Percentiles rank a stretch among this genome's conserved stretches.
These are phyloP conservation scores for Litchi chinensis DNA, from an alignment of 345 rosid genomes.

Conservation along the genomic window DNA sequence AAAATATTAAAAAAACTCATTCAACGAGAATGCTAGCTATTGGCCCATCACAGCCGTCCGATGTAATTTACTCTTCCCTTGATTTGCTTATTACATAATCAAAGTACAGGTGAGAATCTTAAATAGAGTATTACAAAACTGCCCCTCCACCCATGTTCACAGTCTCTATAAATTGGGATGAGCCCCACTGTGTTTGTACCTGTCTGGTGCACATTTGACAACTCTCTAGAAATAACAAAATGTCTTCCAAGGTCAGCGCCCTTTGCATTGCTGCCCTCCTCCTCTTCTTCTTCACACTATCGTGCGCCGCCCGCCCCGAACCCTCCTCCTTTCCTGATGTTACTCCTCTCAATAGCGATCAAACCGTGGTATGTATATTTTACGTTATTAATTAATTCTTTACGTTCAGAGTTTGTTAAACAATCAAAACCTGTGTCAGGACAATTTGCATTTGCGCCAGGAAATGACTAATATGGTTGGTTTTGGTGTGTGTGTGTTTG, in stretches of 20 bases:
- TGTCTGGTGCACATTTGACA: slow-evolving; percentile 1
- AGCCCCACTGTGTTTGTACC: not conserved
- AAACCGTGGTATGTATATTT: slow-evolving; percentile 21
- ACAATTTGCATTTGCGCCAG: not conserved
- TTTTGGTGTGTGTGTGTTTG: not conserved
- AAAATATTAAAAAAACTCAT: not conserved
- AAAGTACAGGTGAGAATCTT: slow-evolving; percentile 1
- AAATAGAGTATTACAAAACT: not conserved
- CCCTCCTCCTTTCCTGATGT: slow-evolving; percentile 4
- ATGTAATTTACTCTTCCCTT: not conserved
- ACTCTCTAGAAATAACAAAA: slow-evolving; percentile 15
- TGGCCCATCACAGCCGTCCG: slow-evolving; percentile 3
- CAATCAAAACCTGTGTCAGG: too few relatives aligned
- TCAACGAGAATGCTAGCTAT: not conserved
- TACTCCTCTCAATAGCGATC: not conserved
- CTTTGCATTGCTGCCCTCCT: slow-evolving; percentile 19
- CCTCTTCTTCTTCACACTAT: slow-evolving; percentile 13
- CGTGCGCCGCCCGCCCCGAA: slow-evolving; percentile 25
- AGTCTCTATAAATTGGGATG: slow-evolving; percentile 21
- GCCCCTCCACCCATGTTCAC: not conserved
- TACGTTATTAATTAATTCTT: too few relatives aligned
- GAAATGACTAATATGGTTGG: not conserved
- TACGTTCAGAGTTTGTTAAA: too few relatives aligned
- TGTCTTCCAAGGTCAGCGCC: slow-evolving; percentile 28
- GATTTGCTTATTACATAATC: not conserved